Percentiles rank a stretch among this genome's conserved stretches.
phyloP scores from a whole-genome alignment of 2,329 filamentous ascomycete species.

The Aspergillus niger region DNA sequence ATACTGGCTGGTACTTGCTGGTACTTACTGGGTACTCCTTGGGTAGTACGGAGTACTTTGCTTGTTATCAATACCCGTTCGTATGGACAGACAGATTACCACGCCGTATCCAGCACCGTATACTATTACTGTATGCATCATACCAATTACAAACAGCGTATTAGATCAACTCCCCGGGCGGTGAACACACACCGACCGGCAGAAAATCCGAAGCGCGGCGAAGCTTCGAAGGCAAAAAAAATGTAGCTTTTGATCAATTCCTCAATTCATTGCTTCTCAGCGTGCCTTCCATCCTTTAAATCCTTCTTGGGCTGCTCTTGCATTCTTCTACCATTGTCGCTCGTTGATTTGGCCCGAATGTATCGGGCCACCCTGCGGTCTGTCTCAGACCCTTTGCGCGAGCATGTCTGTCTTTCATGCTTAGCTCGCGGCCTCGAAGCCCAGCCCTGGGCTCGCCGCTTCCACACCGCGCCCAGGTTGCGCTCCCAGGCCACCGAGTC shows the following conservation, averaged over 20 bases:
- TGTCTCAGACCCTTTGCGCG: slow-evolving; percentile 36
- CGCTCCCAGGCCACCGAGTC: slow-evolving; percentile 12
- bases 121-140: not conserved
- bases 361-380: slow-evolving; percentile 41
- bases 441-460: slow-evolving; percentile 28
- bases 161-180: slow-evolving; percentile 9
- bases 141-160: not conserved
- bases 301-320: not conserved
- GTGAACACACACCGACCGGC: slow-evolving; percentile 12
- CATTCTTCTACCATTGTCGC: not conserved
- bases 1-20: not conserved
- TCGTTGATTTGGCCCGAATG: slow-evolving; percentile 31
- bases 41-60: not conserved
- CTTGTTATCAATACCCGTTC: not conserved
- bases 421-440: slow-evolving; percentile 28
- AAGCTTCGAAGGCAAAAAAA: slow-evolving; percentile 9
- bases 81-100: not conserved
- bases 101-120: not conserved
- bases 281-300: not conserved
- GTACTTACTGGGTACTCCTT: not conserved
- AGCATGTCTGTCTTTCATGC: slow-evolving; percentile 41
- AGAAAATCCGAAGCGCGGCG: slow-evolving; percentile 17
- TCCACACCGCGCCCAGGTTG: slow-evolving; percentile 26
- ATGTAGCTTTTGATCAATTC: not conserved
- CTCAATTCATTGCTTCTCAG: not conserved